These are phyloP conservation scores for Sherardia arvensis DNA, from an alignment of 257 asterid genomes.

Conservation along the genomic window DNA sequence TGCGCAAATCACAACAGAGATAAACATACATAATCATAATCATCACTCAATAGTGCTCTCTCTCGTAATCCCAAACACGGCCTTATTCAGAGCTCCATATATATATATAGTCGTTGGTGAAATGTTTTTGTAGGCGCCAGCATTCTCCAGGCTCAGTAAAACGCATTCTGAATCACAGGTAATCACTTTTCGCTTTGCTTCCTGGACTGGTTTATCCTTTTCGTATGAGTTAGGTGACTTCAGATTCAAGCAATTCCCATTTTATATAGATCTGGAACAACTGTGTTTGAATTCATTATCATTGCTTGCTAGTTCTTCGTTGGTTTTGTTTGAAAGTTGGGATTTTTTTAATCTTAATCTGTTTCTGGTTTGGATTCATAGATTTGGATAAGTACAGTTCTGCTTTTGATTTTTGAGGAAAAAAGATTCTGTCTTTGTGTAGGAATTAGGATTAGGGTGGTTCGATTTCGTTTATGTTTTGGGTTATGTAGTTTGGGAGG, in stretches of 20 bases:
- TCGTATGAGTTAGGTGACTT: constrained; percentile 1
- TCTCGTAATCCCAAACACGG: not conserved
- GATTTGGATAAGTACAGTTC: not conserved
- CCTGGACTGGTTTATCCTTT: not conserved
- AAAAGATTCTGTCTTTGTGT: too few species aligned
- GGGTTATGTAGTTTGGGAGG: not conserved
- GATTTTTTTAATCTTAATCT: too few species aligned
- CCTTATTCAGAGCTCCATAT: not conserved
- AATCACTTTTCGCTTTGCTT: not conserved
- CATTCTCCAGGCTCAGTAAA: not conserved
- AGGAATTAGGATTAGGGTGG: not conserved
- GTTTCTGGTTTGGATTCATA: not conserved
- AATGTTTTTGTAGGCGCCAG: not conserved
- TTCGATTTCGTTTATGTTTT: not conserved
- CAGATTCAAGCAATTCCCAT: constrained; percentile 12
- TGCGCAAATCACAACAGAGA: not conserved
- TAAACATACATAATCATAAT: too few species aligned
- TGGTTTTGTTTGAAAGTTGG: too few species aligned
- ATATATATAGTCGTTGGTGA: not conserved
- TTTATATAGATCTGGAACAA: constrained; percentile 9
- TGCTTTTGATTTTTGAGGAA: too few species aligned
- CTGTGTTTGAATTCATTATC: not conserved
- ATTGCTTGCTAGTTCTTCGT: not conserved
- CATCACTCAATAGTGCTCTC: not conserved
- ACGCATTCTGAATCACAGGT: not conserved